A percentile compares a stretch with the other conserved stretches of the same genome.
Evolutionary conservation across 306 rosid genomes (phyloP).

Genomic region (Inga leiocalycina): DNA sequence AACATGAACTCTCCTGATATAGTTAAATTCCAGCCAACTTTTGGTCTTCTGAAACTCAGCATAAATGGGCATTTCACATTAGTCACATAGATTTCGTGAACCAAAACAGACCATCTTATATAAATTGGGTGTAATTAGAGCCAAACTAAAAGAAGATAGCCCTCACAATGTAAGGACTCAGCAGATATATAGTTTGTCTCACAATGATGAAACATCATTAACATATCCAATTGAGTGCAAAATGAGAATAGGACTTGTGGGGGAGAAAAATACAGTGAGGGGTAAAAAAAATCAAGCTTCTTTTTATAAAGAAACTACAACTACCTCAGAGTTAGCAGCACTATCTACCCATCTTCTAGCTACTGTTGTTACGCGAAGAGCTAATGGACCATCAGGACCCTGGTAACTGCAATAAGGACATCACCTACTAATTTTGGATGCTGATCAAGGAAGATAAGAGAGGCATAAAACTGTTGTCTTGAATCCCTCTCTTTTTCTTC

Average conservation of each 20-base stretch:
- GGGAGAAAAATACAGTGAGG: not conserved
- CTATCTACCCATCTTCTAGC: slow-evolving; percentile 91
- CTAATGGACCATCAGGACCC: slow-evolving; percentile 71
- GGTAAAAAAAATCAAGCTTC: not conserved
- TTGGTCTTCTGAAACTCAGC: no score
- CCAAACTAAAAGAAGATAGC: not conserved
- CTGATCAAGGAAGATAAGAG: not conserved
- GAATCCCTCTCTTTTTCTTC: not conserved
- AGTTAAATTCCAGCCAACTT: no score
- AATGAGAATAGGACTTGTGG: slow-evolving; percentile 22
- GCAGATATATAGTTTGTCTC: slow-evolving; percentile 1
- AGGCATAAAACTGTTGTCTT: not conserved
- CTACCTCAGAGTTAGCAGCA: slow-evolving; percentile 85
- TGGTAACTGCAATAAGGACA: slow-evolving; percentile 71
- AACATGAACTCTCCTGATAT: no score
- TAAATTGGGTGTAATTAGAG: slow-evolving; percentile 2
- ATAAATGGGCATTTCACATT: no score
- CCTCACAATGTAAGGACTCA: slow-evolving; percentile 16
- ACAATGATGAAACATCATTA: slow-evolving; percentile 26
- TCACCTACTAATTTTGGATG: slow-evolving; percentile 22
- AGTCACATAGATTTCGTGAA: no score
- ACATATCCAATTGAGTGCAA: slow-evolving; percentile 1
- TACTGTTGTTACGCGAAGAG: slow-evolving; percentile 89
- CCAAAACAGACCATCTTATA: not conserved
- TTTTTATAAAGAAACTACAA: slow-evolving; percentile 38